A percentile compares a stretch with the other conserved stretches of the same genome.
These are phyloP conservation scores for Protomyces arabidopsidicola DNA, from an alignment of 1,139 yeast species.

Conservation along the genomic window DNA sequence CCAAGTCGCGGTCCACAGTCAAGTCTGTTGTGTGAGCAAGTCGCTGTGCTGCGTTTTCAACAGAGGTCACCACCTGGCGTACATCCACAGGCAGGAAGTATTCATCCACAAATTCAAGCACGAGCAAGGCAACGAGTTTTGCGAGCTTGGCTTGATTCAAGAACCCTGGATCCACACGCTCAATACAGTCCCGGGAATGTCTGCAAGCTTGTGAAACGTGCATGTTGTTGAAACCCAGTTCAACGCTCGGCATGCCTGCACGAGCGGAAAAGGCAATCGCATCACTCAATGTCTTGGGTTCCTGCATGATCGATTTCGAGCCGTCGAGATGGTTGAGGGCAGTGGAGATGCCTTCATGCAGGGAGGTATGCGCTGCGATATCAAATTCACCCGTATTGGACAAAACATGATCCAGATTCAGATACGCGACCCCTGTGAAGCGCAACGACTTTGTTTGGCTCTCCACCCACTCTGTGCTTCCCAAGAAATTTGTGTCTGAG, in stretches of 20 bases:
- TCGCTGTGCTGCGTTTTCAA: constrained; percentile 49
- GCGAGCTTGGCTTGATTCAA: constrained; percentile 55
- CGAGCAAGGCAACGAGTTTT: constrained; percentile 52
- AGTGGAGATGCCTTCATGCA: constrained; percentile 48
- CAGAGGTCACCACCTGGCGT: constrained; percentile 46
- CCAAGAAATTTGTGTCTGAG: constrained; percentile 74
- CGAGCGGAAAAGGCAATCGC: constrained; percentile 46
- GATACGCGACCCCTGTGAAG: constrained; percentile 63
- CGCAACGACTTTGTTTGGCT: constrained; percentile 50
- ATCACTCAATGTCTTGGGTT: constrained; percentile 28
- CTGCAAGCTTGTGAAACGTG: constrained; percentile 1
- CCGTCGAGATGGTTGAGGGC: constrained; percentile 45
- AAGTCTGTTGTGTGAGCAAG: constrained; percentile 45
- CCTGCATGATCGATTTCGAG: constrained; percentile 15
- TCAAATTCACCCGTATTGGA: constrained; percentile 53
- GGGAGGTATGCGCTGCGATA: constrained; percentile 63
- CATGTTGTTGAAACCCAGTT: background rate
- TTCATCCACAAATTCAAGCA: constrained; percentile 58
- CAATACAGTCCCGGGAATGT: constrained; percentile 20
- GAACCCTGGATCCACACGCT: constrained; percentile 41
- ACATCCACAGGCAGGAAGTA: constrained; percentile 74
- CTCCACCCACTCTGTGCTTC: constrained; percentile 76
- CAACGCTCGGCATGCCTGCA: constrained; percentile 15
- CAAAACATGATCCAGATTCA: constrained; percentile 74
- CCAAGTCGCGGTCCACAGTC: constrained; percentile 34